phyloP scores from a whole-genome alignment of 2,329 filamentous ascomycete genomes.

The Aureobasidium pullulans region DNA sequence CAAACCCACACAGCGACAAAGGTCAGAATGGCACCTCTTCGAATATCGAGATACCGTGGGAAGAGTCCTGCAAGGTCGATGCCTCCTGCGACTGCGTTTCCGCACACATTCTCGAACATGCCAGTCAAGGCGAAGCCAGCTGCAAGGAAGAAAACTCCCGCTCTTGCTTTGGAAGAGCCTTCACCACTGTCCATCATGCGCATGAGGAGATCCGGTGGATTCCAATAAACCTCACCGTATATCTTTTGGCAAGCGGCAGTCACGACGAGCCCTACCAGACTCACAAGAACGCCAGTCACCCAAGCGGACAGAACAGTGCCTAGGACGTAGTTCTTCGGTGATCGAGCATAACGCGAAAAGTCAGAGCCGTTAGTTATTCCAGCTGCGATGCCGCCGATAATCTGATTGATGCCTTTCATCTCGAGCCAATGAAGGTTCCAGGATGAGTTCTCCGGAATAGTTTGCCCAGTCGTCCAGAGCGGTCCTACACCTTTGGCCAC shows the following conservation, averaged over 20 bases:
- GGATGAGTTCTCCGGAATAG: neutral
- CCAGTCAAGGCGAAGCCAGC: slow-evolving; percentile 30
- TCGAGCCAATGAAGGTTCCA: slow-evolving; percentile 40
- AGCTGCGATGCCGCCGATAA: slow-evolving; percentile 34
- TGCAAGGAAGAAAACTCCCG: slow-evolving; percentile 31
- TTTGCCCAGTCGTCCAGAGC: neutral
- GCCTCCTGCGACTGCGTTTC: neutral
- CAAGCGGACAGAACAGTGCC: slow-evolving; percentile 35
- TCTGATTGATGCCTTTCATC: slow-evolving; percentile 40
- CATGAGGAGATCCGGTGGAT: slow-evolving; percentile 39
- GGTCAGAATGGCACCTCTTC: slow-evolving; percentile 23
- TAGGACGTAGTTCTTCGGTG: slow-evolving; percentile 30
- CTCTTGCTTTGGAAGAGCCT: slow-evolving; percentile 31
- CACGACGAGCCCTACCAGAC: slow-evolving; percentile 35
- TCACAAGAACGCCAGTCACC: slow-evolving; percentile 35
- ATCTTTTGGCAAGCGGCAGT: slow-evolving; percentile 34
- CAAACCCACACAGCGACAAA: slow-evolving; percentile 30
- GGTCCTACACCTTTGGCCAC: slow-evolving; percentile 5
- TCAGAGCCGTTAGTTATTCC: slow-evolving; percentile 39
- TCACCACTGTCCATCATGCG: slow-evolving; percentile 39
- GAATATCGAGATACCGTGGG: neutral
- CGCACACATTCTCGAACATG: slow-evolving; percentile 32
- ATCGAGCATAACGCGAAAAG: slow-evolving; percentile 37
- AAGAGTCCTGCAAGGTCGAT: slow-evolving; percentile 1
- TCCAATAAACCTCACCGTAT: slow-evolving; percentile 33